Conservation (phyloP, 495 filamentous ascomycete genomes). For the Tuber borchii region DNA sequence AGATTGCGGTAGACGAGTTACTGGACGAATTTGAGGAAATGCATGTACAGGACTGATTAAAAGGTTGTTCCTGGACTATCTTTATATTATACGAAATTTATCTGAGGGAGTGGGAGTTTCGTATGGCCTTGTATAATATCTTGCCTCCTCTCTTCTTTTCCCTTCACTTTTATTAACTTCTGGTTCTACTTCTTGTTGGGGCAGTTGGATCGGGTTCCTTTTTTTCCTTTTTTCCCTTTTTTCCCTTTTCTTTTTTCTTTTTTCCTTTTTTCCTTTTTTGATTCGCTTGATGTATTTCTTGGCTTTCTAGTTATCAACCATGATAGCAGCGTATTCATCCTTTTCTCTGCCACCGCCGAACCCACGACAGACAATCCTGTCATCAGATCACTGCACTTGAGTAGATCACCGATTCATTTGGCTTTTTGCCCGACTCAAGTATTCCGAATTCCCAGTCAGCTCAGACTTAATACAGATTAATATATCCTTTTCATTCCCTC, state of each 20-base stretch:
- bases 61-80: not conserved
- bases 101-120: not conserved
- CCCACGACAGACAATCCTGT: too few relatives aligned
- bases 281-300: not conserved
- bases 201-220: not conserved
- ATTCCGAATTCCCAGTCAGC: too few relatives aligned
- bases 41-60: slow-evolving; percentile 52
- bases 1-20: slow-evolving; percentile 75
- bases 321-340: too few relatives aligned
- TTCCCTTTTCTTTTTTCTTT: too few relatives aligned
- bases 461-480: too few relatives aligned
- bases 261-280: not conserved
- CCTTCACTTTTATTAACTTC: not conserved
- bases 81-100: not conserved
- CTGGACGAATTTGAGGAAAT: slow-evolving; percentile 85
- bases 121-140: not conserved
- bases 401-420: too few relatives aligned
- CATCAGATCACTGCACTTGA: too few relatives aligned
- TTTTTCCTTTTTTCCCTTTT: not conserved
- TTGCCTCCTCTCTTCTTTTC: not conserved
- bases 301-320: not conserved
- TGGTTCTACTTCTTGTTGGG: not conserved
- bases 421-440: too few relatives aligned
- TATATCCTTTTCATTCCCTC: too few relatives aligned
- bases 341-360: too few relatives aligned